These are phyloP conservation scores for Ogataea paradorogensis DNA, from an alignment of 805 yeast species.

Conservation along the genomic window DNA sequence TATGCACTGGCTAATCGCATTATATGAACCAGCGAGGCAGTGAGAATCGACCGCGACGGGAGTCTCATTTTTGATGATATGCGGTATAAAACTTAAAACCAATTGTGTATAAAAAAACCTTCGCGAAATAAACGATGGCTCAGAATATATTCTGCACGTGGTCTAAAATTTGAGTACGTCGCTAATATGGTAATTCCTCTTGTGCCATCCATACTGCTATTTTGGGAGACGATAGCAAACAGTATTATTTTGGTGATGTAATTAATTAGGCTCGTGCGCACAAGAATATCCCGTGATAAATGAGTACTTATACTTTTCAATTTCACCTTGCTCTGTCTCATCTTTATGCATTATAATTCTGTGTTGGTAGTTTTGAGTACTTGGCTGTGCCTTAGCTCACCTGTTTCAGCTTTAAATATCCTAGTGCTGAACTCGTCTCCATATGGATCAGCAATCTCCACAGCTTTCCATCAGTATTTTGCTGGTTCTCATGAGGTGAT, in stretches of 20 bases:
- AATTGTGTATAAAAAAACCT: no score
- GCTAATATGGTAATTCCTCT: no score
- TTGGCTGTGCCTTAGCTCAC: constrained; percentile 1
- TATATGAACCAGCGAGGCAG: constrained; percentile 22
- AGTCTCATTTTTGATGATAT: constrained; percentile 5
- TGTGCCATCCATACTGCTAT: background rate
- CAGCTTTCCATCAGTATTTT: constrained; percentile 20
- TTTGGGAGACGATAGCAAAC: background rate
- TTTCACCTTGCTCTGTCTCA: background rate
- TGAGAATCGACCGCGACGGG: constrained; percentile 21
- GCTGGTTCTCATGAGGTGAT: constrained; percentile 15
- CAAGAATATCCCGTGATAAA: background rate
- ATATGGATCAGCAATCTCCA: constrained; percentile 23
- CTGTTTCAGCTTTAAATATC: constrained; percentile 16
- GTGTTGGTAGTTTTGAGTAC: background rate
- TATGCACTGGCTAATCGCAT: constrained; percentile 26
- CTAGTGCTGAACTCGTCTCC: constrained; percentile 22
- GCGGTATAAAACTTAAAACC: background rate
- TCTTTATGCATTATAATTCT: background rate
- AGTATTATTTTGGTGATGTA: background rate
- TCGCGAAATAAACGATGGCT: background rate
- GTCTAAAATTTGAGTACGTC: background rate
- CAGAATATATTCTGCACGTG: background rate
- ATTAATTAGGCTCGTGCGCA: background rate
- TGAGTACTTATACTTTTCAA: background rate